These are phyloP conservation scores for Rhodotorula sp. DNA, from an alignment of 1,284 basidiomycete species.

Conservation along the genomic window DNA sequence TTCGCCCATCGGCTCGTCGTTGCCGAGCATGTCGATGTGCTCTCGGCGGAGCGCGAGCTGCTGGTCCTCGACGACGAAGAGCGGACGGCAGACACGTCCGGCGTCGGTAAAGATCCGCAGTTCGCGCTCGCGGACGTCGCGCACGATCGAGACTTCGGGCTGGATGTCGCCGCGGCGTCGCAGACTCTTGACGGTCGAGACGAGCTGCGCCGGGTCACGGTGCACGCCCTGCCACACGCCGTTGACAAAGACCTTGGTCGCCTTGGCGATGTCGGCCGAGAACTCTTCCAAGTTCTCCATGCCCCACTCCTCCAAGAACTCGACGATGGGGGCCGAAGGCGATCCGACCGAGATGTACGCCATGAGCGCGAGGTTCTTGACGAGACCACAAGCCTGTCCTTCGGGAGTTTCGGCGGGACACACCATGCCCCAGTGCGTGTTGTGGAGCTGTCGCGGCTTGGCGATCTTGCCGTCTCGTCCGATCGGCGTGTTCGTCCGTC, in stretches of 20 bases:
- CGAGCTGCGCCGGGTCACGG: slow-evolving; percentile 85
- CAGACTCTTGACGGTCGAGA: slow-evolving; percentile 87
- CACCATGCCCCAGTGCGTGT: slow-evolving; percentile 99
- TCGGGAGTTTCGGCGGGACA: slow-evolving; percentile 99
- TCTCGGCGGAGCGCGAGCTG: slow-evolving; percentile 78
- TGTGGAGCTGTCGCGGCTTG: slow-evolving; percentile 97
- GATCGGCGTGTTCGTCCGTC: slow-evolving; percentile 96
- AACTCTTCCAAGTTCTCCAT: slow-evolving; percentile 89
- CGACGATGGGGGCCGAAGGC: slow-evolving; percentile 91
- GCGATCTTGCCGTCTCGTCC: slow-evolving; percentile 99
- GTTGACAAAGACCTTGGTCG: slow-evolving; percentile 98
- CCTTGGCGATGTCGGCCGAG: slow-evolving; percentile 72
- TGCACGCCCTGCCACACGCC: slow-evolving; percentile 99
- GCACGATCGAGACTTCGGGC: slow-evolving; percentile 91
- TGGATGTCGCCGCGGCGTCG: slow-evolving; percentile 94
- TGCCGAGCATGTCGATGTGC: slow-evolving; percentile 70
- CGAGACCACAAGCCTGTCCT: slow-evolving; percentile 97
- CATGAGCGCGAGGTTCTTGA: slow-evolving; percentile 98
- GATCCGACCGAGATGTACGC: slow-evolving; percentile 97
- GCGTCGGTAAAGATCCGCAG: slow-evolving; percentile 93
- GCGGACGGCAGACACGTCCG: slow-evolving; percentile 90
- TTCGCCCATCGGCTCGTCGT: slow-evolving; percentile 50
- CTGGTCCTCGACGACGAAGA: slow-evolving; percentile 89
- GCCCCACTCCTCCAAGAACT: slow-evolving; percentile 98
- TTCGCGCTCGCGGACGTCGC: slow-evolving; percentile 95